Base-by-base conservation (phyloP, 352 stramenopile species). In the Globisporangium solare region DNA sequence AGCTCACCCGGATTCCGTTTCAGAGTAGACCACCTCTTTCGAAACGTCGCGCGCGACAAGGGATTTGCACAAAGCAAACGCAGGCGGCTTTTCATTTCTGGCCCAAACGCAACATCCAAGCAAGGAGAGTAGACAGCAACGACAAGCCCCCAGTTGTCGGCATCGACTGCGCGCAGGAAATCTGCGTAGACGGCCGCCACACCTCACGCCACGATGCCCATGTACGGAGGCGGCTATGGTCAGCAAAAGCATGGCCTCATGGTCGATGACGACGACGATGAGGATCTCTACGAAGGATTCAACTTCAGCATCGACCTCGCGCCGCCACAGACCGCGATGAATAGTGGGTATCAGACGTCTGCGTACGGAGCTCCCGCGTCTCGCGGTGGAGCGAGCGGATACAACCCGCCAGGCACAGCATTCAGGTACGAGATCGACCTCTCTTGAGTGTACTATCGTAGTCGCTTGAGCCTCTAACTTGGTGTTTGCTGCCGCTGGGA, bases 221-320 rank as follows among this genome's bases (percentile, higher is more conserved):
- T 59, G 27, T 83, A 83, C 45, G 55, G 64, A 37, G 60, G 59
- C 13, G 74, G 74, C 72, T 87, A 84, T 51, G 69, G 73, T 43
- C 71, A 84, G 60, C 64, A 71, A 21, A 83, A 84, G 65, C 68
- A 81, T 49, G 74, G 64, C 2, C 74, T 87, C 45, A 72, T 91
- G 55, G 68, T 77, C 47, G 77, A 88, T 27, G 81, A 90, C 40
- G 83, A 92, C n/a, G 79, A 88, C 4, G 79, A 96, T 27, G 86
- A 94, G 51, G 87, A 96, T 56, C 67, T 96, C 50, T 96, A 96
- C 66, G 85, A 93, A 56, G 86, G 82, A n/a, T 96, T 94, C 66
- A 93, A 95, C 74, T 94, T 92, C 57, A 87, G 73, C 54, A 93
- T 94, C 63, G 76, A 94, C 47, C 71, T 90, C 22, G 81, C 80